These are phyloP conservation scores for Erodium maritimum DNA, from an alignment of 345 rosid genomes.

Conservation along the genomic window DNA sequence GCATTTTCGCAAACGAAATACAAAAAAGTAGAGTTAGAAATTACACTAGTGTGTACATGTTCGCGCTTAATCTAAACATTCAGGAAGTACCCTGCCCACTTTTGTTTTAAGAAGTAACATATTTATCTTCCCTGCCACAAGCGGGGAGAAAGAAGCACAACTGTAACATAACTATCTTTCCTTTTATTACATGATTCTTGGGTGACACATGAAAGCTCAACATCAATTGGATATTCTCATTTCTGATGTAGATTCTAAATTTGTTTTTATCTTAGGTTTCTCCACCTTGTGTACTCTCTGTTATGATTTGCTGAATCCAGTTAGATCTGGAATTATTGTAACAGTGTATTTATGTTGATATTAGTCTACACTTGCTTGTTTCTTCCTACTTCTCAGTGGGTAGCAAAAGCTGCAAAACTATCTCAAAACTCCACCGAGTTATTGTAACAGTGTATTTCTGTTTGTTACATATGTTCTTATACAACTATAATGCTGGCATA, in stretches of 20 bases:
- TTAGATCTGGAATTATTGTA: not conserved
- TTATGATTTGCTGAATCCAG: not conserved
- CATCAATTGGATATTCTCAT: not conserved
- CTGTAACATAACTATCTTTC: not conserved
- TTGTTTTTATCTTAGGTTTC: not conserved
- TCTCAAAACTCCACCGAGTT: not conserved
- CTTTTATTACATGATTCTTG: not conserved
- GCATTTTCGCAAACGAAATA: not conserved
- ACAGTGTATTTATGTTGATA: not conserved
- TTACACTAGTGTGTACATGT: no score
- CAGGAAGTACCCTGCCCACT: not conserved
- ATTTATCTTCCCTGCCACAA: not conserved
- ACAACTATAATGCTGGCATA: constrained; percentile 11
- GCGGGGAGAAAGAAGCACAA: not conserved
- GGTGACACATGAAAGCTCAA: not conserved
- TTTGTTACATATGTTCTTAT: constrained; percentile 1
- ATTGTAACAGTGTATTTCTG: no score
- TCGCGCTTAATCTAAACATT: not conserved
- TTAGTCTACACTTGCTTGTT: no score
- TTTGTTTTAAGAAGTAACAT: not conserved
- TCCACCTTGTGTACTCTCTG: not conserved
- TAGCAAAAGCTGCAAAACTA: no score
- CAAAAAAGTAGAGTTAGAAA: not conserved
- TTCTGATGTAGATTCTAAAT: no score
- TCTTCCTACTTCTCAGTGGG: no score